phyloP scores from a whole-genome alignment of 805 yeast genomes.

The Teunomyces pallodes region DNA sequence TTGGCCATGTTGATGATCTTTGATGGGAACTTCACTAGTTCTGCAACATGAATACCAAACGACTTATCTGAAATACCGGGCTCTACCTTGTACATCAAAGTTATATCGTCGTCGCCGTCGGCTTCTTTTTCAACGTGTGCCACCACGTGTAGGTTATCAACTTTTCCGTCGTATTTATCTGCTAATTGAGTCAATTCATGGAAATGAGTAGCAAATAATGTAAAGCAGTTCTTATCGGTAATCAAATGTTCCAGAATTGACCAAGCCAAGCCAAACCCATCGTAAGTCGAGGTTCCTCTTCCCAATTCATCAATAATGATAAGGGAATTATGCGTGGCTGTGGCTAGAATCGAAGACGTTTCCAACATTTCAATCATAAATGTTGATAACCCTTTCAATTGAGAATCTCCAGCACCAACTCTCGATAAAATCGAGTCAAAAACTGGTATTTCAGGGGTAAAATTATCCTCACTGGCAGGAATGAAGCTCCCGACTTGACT shows the following conservation, averaged over 20 bases:
- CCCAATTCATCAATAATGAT: conserved; percentile 94
- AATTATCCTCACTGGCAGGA: conserved; percentile 52
- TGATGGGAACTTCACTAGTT: conserved; percentile 86
- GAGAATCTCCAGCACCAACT: conserved; percentile 99
- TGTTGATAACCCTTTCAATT: conserved; percentile 93
- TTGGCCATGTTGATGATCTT: conserved; percentile 95
- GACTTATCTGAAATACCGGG: conserved; percentile 95
- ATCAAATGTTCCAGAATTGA: conserved; percentile 87
- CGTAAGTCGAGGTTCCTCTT: conserved; percentile 85
- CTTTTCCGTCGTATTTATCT: conserved; percentile 53
- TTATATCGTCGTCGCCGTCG: conserved; percentile 60
- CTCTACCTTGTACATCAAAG: conserved; percentile 89
- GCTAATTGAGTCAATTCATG: conserved; percentile 88
- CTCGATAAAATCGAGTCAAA: conserved; percentile 92
- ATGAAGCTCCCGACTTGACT: conserved; percentile 88
- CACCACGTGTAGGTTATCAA: conserved; percentile 84
- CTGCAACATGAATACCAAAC: conserved; percentile 97
- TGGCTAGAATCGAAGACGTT: conserved; percentile 79
- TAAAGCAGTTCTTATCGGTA: conserved; percentile 66
- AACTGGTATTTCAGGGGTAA: conserved; percentile 66
- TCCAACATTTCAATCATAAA: conserved; percentile 97
- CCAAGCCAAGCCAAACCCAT: conserved; percentile 98
- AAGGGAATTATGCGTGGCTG: conserved; percentile 75
- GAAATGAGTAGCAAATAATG: conserved; percentile 95
- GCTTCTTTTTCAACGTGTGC: conserved; percentile 72